Percentiles rank a stretch among this genome's conserved stretches.
phyloP scores from a whole-genome alignment of 2,329 filamentous ascomycete genomes.

The Stromatinia cepivora region DNA sequence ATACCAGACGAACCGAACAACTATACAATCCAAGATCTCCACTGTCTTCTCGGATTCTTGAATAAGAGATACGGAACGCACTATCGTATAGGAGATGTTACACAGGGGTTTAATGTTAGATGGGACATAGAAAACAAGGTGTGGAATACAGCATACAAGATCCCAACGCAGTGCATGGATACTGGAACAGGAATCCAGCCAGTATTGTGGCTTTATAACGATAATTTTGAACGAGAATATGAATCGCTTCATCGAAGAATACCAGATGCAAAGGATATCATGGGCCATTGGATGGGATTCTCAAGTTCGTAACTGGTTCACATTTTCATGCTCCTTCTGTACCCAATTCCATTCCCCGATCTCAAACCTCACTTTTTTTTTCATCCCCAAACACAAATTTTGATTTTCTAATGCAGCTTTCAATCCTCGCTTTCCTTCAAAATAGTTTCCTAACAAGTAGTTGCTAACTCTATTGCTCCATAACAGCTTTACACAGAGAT shows the following conservation, averaged over 20 bases:
- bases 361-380: background rate
- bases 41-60: background rate
- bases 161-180: background rate
- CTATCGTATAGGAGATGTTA: background rate
- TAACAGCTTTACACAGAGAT: background rate
- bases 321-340: background rate
- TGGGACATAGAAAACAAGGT: background rate
- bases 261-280: background rate
- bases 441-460: background rate
- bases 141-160: background rate
- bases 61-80: background rate
- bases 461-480: background rate
- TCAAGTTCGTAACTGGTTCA: background rate
- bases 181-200: background rate
- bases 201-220: slow-evolving; percentile 1
- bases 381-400: too few relatives aligned
- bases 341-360: background rate
- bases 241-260: background rate
- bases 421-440: background rate
- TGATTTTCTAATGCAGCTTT: background rate
- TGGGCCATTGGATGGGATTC: slow-evolving; percentile 6
- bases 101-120: background rate
- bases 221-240: background rate
- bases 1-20: background rate
- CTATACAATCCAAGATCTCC: background rate